Conservation (phyloP, 2,329 filamentous ascomycete species). For the Xylariaceae sp. region DNA sequence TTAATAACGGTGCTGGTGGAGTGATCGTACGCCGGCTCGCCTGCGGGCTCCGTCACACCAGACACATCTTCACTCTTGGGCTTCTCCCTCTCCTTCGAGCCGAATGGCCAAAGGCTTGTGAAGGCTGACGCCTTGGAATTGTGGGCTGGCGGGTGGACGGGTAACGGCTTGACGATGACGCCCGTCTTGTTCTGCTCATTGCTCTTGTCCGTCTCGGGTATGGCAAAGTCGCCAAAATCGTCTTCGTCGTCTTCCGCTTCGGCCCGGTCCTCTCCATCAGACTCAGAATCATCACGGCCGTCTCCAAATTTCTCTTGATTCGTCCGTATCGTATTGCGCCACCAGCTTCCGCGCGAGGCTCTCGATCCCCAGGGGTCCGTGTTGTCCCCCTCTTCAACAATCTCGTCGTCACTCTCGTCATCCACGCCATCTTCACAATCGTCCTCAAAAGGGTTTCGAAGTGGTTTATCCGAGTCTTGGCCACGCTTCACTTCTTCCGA, state of each 20-base stretch:
- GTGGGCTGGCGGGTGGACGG: conserved; percentile 45
- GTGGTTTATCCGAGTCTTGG: conserved; percentile 21
- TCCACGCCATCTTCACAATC: conserved; percentile 50
- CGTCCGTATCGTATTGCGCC: conserved; percentile 39
- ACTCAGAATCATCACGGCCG: conserved; percentile 40
- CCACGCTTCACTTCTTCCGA: conserved; percentile 29
- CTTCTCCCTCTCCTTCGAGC: conserved; percentile 30
- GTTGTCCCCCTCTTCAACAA: conserved; percentile 35
- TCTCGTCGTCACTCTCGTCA: conserved; percentile 37
- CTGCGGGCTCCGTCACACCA: conserved; percentile 32
- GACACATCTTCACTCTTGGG: conserved; percentile 32
- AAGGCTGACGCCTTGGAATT: conserved; percentile 37
- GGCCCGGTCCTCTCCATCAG: conserved; percentile 34
- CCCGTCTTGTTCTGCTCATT: conserved; percentile 22
- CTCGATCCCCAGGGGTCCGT: conserved; percentile 32
- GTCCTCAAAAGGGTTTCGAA: conserved; percentile 36
- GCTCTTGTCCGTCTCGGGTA: conserved; percentile 50
- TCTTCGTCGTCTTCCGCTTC: conserved; percentile 26
- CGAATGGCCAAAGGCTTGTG: conserved; percentile 55
- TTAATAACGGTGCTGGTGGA: conserved; percentile 36
- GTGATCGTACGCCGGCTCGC: conserved; percentile 36
- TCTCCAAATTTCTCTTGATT: conserved; percentile 37
- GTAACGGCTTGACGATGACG: conserved; percentile 50
- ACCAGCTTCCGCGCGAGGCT: conserved; percentile 42
- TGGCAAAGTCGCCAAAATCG: conserved; percentile 61